Evolutionary conservation across 2,329 filamentous ascomycete genomes (phyloP).

Genomic region (Hymenotorrendiella dingleyae): DNA sequence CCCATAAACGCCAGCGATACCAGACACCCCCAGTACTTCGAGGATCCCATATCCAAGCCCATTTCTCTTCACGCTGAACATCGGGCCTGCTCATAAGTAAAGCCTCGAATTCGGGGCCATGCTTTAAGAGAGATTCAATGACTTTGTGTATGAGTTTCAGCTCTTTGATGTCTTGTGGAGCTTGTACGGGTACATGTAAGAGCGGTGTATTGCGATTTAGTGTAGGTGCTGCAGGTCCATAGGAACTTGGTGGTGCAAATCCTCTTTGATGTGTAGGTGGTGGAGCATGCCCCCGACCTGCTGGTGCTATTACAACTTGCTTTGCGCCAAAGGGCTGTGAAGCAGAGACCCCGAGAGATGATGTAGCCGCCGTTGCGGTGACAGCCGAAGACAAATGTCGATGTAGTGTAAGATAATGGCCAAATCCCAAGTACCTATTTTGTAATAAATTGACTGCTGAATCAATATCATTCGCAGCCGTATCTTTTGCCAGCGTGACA

Average conservation of each 20-base stretch:
- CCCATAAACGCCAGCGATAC: constrained; percentile 90
- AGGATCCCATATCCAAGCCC: constrained; percentile 91
- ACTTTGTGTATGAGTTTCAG: constrained; percentile 83
- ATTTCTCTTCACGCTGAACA: constrained; percentile 81
- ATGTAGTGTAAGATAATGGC: constrained; percentile 74
- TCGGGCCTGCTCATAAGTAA: constrained; percentile 81
- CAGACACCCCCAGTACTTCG: constrained; percentile 74
- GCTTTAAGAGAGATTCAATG: constrained; percentile 69
- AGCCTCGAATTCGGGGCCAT: constrained; percentile 85
- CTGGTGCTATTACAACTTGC: constrained; percentile 41
- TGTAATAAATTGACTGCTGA: constrained; percentile 70
- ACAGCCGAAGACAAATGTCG: constrained; percentile 75
- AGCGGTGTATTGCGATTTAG: constrained; percentile 38
- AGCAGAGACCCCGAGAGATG: constrained; percentile 33
- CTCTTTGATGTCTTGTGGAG: constrained; percentile 71
- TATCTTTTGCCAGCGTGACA: constrained; percentile 74
- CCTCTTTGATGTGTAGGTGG: constrained; percentile 46
- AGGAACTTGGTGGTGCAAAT: constrained; percentile 74
- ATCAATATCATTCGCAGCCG: constrained; percentile 78
- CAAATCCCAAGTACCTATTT: constrained; percentile 79
- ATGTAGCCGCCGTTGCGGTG: constrained; percentile 46
- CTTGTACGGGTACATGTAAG: constrained; percentile 64
- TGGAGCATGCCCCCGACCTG: constrained; percentile 42
- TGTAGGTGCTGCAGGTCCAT: constrained; percentile 36
- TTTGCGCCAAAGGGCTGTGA: constrained; percentile 75